A percentile compares a stretch with the other conserved stretches of the same genome.
phyloP scores from a whole-genome alignment of 192 early-diverging fungal species.

The Obelidium mucronatum region DNA sequence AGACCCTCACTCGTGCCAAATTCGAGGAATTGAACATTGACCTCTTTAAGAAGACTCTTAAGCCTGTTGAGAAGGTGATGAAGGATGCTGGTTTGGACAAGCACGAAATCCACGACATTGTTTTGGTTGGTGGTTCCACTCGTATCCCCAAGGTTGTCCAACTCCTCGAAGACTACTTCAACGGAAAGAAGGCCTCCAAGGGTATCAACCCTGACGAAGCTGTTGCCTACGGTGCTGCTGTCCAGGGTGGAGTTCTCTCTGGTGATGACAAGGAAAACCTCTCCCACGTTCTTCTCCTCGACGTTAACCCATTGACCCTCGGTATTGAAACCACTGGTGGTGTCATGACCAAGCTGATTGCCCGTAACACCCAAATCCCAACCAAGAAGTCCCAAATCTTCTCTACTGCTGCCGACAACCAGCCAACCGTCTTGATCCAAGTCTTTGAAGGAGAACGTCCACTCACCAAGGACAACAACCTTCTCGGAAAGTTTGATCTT shows the following conservation, averaged over 20 bases:
- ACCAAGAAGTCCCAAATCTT: constrained; percentile 99
- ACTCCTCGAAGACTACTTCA: constrained; percentile 93
- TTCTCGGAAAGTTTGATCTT: constrained; percentile 96
- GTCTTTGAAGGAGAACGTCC: constrained; percentile 97
- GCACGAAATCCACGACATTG: constrained; percentile 92
- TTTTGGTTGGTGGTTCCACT: constrained; percentile 97
- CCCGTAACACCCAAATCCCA: constrained; percentile 92
- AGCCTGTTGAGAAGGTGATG: constrained; percentile 92
- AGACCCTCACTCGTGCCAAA: constrained; percentile 95
- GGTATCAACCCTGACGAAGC: constrained; percentile 99
- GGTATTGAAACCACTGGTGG: constrained; percentile 99
- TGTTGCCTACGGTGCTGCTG: constrained; percentile 97
- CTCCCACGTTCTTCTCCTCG: constrained; percentile 79
- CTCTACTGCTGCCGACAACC: constrained; percentile 97
- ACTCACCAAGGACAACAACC: constrained; percentile 98
- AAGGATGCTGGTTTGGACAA: constrained; percentile 90
- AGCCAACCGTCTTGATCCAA: constrained; percentile 94
- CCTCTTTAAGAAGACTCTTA: constrained; percentile 91
- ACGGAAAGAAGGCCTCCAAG: constrained; percentile 96
- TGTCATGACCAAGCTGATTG: constrained; percentile 95
- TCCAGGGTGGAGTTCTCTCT: constrained; percentile 83
- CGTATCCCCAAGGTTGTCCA: constrained; percentile 98
- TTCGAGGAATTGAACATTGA: constrained; percentile 95
- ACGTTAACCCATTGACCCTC: constrained; percentile 96
- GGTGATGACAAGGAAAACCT: constrained; percentile 66